Evolutionary conservation across 352 stramenopile genomes (phyloP).

Genomic region (Peronospora farinosa): DNA sequence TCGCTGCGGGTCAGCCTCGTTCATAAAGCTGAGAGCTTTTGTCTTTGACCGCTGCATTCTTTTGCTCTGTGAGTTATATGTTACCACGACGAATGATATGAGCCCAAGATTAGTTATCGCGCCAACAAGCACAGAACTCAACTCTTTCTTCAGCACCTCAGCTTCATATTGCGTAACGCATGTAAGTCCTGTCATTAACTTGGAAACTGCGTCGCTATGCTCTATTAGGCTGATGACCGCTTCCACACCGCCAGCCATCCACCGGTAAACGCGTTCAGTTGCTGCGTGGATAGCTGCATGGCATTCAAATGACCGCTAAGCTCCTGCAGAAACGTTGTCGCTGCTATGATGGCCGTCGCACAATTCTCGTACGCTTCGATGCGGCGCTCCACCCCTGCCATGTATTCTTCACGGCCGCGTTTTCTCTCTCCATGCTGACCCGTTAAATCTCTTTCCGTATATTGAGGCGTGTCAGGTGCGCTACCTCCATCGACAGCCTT

Average conservation of each 20-base stretch:
- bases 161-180: no score
- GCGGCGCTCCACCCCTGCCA: constrained; percentile 37
- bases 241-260: constrained; percentile 73
- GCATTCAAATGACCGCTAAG: constrained; percentile 55
- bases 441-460: constrained; percentile 1
- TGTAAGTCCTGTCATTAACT: background rate
- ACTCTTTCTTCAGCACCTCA: no score
- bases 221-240: constrained; percentile 25
- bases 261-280: constrained; percentile 69
- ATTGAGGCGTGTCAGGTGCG: constrained; percentile 8
- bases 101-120: constrained; percentile 14
- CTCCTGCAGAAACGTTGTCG: constrained; percentile 56
- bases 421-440: constrained; percentile 17
- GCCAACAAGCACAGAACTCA: background rate
- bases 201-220: constrained; percentile 16
- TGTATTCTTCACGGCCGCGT: constrained; percentile 37
- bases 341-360: constrained; percentile 38
- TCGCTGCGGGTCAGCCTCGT: constrained; percentile 25
- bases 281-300: constrained; percentile 59
- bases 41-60: constrained; percentile 1
- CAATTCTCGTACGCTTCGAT: constrained; percentile 67
- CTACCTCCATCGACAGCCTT: constrained; percentile 2
- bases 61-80: constrained; percentile 11
- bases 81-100: background rate
- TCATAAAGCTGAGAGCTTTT: constrained; percentile 25